Evolutionary conservation across 345 rosid species (phyloP).

Genomic region (Salix suchowensis): DNA sequence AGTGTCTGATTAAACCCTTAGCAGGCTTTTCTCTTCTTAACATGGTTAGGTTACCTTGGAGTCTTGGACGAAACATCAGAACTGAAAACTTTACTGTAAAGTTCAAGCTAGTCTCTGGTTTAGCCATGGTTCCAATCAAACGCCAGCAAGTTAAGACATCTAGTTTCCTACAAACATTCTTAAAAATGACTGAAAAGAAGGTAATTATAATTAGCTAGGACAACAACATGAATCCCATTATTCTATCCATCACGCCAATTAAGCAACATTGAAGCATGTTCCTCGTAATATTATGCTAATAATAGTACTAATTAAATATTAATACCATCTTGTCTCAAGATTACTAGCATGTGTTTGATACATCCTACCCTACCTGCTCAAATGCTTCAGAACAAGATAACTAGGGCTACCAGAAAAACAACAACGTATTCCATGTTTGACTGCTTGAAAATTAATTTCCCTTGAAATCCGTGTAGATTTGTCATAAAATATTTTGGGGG

Average conservation of each 20-base stretch:
- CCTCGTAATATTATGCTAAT: not conserved
- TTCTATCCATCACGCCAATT: not conserved
- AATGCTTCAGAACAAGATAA: slow-evolving; percentile 9
- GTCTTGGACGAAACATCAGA: not conserved
- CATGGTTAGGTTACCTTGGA: not conserved
- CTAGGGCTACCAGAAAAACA: not conserved
- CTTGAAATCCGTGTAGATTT: not conserved
- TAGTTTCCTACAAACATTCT: not conserved
- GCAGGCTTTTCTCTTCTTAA: not conserved
- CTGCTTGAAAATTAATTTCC: not conserved
- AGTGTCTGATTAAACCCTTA: not conserved
- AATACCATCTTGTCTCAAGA: slow-evolving; percentile 5
- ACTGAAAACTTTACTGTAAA: not conserved
- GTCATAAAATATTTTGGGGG: not conserved
- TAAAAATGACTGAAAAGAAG: not conserved
- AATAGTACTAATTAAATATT: not conserved
- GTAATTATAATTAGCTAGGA: not conserved
- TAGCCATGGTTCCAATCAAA: not conserved
- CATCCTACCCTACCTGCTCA: slow-evolving; percentile 35
- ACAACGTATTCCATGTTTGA: not conserved
- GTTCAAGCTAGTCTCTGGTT: not conserved
- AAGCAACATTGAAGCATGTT: slow-evolving; percentile 17
- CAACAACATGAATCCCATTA: slow-evolving; percentile 42
- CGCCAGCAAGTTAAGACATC: not conserved
- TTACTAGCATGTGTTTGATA: slow-evolving; percentile 31